phyloP scores from a whole-genome alignment of 164 flowering plant genomes.

The Aristolochia californica region DNA sequence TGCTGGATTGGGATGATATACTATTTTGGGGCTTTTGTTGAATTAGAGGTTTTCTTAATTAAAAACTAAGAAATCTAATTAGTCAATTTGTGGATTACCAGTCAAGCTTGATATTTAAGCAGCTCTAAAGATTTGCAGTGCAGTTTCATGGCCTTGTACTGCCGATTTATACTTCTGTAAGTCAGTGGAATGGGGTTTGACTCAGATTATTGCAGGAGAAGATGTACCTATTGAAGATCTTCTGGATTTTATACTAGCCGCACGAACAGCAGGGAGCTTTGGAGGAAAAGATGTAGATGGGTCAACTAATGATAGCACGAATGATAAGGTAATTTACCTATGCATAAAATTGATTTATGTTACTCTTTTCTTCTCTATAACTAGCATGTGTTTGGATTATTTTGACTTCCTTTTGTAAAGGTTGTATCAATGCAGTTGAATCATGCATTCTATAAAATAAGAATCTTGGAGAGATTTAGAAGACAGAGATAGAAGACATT shows the following conservation, averaged over 20 bases:
- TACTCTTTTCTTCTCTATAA: not conserved
- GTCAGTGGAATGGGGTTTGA: slow-evolving; percentile 2
- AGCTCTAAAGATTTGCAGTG: not conserved
- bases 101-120: not conserved
- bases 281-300: slow-evolving; percentile 21
- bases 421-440: not conserved
- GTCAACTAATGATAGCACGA: slow-evolving; percentile 7
- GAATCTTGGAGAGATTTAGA: too few relatives aligned
- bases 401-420: not conserved
- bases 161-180: not conserved
- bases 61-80: too few relatives aligned
- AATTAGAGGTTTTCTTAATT: too few relatives aligned
- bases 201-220: slow-evolving; percentile 34
- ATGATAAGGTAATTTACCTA: slow-evolving; percentile 21
- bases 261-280: slow-evolving; percentile 40
- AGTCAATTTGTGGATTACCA: too few relatives aligned
- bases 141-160: not conserved
- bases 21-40: too few relatives aligned
- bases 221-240: slow-evolving; percentile 49
- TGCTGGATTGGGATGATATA: too few relatives aligned
- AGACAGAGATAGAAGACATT: too few relatives aligned
- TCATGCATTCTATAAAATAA: too few relatives aligned
- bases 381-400: not conserved
- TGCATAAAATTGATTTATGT: not conserved
- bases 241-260: slow-evolving; percentile 69